Conservation (phyloP, 2,329 filamentous ascomycete species). For the Hysterium pulicare region DNA sequence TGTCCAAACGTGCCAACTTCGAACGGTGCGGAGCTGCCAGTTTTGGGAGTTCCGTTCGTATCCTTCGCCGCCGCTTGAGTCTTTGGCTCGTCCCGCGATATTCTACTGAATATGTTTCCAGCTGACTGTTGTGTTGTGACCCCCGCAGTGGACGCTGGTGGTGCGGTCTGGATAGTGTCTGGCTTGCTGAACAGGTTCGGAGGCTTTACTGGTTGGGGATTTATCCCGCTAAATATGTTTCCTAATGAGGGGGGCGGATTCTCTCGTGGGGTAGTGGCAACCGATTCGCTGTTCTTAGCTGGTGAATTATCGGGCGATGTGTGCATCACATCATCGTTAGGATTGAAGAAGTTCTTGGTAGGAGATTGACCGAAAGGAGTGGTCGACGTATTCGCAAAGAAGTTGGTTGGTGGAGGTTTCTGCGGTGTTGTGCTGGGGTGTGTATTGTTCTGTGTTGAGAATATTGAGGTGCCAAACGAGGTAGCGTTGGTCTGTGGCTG, state of each 20-base stretch:
- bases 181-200: constrained; percentile 13
- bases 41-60: background rate
- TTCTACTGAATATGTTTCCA: background rate
- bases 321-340: constrained; percentile 1
- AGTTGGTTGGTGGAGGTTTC: background rate
- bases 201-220: constrained; percentile 11
- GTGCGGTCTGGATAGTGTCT: constrained; percentile 10
- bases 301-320: constrained; percentile 4
- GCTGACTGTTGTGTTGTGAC: background rate
- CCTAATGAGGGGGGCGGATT: constrained; percentile 15
- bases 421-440: background rate
- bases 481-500: constrained; percentile 7
- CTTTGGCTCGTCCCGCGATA: background rate
- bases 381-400: background rate
- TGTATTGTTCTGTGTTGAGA: background rate
- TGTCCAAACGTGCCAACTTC: background rate
- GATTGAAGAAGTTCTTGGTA: background rate
- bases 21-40: background rate
- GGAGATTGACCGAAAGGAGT: constrained; percentile 1
- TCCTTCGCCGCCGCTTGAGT: background rate
- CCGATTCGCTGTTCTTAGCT: background rate
- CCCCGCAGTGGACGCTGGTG: background rate
- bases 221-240: constrained; percentile 14
- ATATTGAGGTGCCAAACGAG: background rate
- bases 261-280: background rate